These are phyloP conservation scores for Adansonia rubrostipa DNA, from an alignment of 441 rosid genomes.

Conservation along the genomic window DNA sequence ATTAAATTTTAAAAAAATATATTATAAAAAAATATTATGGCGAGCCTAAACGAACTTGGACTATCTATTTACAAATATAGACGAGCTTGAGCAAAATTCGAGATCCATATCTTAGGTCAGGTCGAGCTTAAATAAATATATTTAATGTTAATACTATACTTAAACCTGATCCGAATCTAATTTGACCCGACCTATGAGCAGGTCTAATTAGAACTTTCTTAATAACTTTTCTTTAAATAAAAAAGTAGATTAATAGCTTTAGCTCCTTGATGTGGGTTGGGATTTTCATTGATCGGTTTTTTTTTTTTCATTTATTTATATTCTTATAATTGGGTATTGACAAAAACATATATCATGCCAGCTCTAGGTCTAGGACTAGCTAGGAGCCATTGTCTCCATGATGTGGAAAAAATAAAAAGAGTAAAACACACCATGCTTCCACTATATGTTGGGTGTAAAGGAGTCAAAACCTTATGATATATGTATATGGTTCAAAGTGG, in stretches of 20 bases:
- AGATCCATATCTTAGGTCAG: too few relatives aligned
- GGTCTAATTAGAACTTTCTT: neutral
- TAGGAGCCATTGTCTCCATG: constrained; percentile 7
- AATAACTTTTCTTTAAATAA: neutral
- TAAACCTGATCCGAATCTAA: too few relatives aligned
- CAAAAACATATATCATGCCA: neutral
- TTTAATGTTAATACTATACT: too few relatives aligned
- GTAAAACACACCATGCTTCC: constrained; percentile 12
- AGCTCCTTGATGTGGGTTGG: neutral
- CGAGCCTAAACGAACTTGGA: too few relatives aligned
- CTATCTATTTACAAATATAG: too few relatives aligned
- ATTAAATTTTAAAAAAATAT: too few relatives aligned
- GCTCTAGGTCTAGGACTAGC: too few relatives aligned
- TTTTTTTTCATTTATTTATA: neutral
- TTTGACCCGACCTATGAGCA: too few relatives aligned
- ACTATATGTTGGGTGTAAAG: constrained; percentile 11
- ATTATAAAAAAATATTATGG: too few relatives aligned
- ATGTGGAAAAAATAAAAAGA: neutral
- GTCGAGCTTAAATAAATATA: too few relatives aligned
- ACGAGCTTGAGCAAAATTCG: too few relatives aligned
- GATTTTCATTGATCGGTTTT: neutral
- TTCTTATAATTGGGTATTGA: constrained; percentile 8
- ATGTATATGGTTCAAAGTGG: neutral
- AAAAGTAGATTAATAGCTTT: constrained; percentile 19
- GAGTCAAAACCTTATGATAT: constrained; percentile 24